Percentiles rank a stretch among this genome's conserved stretches.
Conservation (phyloP, 768 basidiomycete species). For the Psilocybe cubensis region DNA sequence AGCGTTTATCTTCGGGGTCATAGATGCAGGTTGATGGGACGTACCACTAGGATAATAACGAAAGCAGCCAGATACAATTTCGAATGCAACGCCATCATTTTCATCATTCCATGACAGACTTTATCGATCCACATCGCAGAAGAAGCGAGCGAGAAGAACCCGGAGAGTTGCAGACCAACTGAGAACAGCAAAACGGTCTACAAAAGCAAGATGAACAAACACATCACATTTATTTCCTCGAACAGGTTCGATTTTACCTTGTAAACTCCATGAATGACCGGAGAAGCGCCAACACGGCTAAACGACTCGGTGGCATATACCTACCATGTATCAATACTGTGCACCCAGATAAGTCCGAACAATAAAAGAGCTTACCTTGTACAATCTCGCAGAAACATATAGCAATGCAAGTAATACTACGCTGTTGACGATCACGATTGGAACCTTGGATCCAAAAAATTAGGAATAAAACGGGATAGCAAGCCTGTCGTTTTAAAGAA, state of each 20-base stretch:
- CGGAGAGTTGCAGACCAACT: constrained; percentile 48
- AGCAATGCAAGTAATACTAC: constrained; percentile 38
- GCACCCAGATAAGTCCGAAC: background rate
- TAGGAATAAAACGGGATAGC: constrained; percentile 1
- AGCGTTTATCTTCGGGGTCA: background rate
- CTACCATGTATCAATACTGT: constrained; percentile 24
- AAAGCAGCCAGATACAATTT: constrained; percentile 46
- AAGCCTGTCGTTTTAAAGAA: background rate
- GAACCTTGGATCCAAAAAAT: no score
- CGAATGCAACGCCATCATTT: constrained; percentile 34
- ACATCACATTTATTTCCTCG: background rate
- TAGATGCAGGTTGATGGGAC: constrained; percentile 14
- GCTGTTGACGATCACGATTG: constrained; percentile 42
- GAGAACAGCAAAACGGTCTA: constrained; percentile 54
- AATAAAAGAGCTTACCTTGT: constrained; percentile 33
- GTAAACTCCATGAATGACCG: constrained; percentile 47
- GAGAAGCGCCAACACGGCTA: constrained; percentile 51
- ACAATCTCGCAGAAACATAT: constrained; percentile 45
- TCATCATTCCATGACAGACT: constrained; percentile 39
- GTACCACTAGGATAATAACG: constrained; percentile 41
- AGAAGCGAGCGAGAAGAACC: constrained; percentile 52
- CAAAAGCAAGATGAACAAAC: background rate
- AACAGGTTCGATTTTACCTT: constrained; percentile 35
- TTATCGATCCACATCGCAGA: constrained; percentile 54
- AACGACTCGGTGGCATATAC: constrained; percentile 50